A percentile compares a stretch with the other conserved stretches of the same genome.
Evolutionary conservation across 495 filamentous ascomycete species (phyloP).

Genomic region (Achaetomiella virescens): DNA sequence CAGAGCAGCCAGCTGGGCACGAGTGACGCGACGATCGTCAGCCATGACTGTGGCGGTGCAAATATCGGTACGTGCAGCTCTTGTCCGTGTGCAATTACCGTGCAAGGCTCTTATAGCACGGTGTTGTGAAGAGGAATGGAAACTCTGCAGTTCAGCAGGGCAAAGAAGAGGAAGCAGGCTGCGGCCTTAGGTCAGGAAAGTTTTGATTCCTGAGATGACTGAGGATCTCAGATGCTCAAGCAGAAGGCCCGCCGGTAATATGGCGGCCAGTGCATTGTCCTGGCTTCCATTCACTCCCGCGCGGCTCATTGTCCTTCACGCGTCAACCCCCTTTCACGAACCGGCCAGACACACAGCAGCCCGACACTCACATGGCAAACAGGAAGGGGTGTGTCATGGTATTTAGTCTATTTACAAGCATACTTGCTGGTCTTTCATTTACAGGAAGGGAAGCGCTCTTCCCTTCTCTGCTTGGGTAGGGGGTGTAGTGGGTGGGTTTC

Average conservation of each 20-base stretch:
- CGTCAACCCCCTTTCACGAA: background rate
- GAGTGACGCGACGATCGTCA: background rate
- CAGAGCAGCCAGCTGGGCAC: background rate
- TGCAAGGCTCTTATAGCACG: background rate
- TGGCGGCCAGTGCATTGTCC: background rate
- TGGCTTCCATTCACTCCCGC: background rate
- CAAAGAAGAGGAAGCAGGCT: background rate
- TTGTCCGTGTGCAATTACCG: background rate
- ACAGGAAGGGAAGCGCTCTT: background rate
- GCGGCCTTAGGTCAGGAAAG: background rate
- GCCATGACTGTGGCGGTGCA: background rate
- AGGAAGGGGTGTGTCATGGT: conserved; percentile 12
- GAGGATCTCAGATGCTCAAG: background rate
- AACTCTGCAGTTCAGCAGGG: background rate
- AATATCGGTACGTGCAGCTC: conserved; percentile 4
- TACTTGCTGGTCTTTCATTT: conserved; percentile 3
- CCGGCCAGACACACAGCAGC: background rate
- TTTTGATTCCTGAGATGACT: background rate
- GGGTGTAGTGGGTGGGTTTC: background rate
- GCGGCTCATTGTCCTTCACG: background rate
- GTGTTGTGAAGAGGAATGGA: background rate
- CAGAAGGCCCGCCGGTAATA: background rate
- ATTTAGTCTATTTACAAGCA: conserved; percentile 24
- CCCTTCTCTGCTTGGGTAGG: background rate
- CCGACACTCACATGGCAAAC: background rate